Evolutionary conservation across 2,329 filamentous ascomycete genomes (phyloP).

Genomic region (Gremmenia infestans): DNA sequence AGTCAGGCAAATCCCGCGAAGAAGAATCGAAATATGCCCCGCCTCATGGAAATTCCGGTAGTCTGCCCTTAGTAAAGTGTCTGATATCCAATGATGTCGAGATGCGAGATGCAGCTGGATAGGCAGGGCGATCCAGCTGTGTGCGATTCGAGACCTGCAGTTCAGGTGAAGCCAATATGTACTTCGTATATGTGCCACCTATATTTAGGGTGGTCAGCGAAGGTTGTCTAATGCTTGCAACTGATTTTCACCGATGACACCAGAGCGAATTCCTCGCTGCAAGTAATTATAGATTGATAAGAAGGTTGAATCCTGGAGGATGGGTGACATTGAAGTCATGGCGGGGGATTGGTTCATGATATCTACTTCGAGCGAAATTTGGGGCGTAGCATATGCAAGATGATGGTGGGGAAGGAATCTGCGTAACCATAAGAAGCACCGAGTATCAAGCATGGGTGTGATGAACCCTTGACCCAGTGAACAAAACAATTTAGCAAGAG

Average conservation of each 20-base stretch:
- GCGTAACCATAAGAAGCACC: too few relatives aligned
- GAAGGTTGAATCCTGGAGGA: neutral
- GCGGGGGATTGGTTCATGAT: neutral
- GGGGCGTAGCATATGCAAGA: too few relatives aligned
- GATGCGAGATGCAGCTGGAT: neutral
- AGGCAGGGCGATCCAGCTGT: neutral
- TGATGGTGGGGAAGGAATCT: neutral
- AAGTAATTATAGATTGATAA: neutral
- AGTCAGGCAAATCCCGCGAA: too few relatives aligned
- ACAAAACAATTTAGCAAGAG: neutral
- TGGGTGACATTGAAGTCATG: neutral
- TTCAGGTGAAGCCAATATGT: too few relatives aligned
- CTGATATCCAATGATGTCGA: neutral
- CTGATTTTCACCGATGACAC: slow-evolving; percentile 9
- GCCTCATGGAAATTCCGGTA: too few relatives aligned
- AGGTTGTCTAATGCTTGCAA: slow-evolving; percentile 29
- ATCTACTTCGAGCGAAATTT: neutral
- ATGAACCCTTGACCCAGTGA: neutral
- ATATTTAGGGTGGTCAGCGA: neutral
- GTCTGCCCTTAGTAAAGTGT: too few relatives aligned
- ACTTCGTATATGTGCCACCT: neutral
- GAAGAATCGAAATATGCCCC: too few relatives aligned
- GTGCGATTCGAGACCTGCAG: too few relatives aligned
- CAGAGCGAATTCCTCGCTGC: neutral
- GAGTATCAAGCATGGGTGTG: neutral